phyloP scores from a whole-genome alignment of 441 rosid species.

The Capsella rubella region DNA sequence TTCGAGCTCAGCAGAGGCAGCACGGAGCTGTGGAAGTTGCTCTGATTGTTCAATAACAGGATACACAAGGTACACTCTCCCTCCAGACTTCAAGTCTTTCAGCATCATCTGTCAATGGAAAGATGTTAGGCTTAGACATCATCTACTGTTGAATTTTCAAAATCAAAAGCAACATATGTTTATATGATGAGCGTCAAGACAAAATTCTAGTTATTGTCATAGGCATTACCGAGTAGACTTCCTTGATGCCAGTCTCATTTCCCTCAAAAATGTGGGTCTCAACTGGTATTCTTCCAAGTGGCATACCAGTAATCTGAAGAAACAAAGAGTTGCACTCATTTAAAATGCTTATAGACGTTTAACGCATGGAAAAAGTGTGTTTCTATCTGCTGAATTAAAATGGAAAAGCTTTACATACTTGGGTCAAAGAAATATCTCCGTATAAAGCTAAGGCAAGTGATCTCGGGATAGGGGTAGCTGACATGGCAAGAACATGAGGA shows the following conservation, averaged over 20 bases:
- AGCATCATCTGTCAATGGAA: conserved; percentile 72
- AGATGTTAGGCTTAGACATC: conserved; percentile 16
- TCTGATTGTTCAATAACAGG: conserved; percentile 92
- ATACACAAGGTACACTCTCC: conserved; percentile 83
- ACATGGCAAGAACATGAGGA: conserved; percentile 95
- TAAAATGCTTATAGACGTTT: conserved; percentile 8
- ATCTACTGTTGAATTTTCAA: not conserved
- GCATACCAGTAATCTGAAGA: conserved; percentile 87
- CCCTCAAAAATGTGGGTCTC: conserved; percentile 78
- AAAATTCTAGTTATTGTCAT: conserved; percentile 24
- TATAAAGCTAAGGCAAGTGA: conserved; percentile 93
- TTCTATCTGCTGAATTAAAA: conserved; percentile 11
- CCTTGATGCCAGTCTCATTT: conserved; percentile 61
- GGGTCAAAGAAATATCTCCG: conserved; percentile 89
- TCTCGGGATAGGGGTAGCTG: conserved; percentile 98
- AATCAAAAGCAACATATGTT: conserved; percentile 5
- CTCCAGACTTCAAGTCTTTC: conserved; percentile 74
- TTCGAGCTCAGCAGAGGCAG: conserved; percentile 83
- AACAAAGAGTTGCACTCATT: conserved; percentile 29
- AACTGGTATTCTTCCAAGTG: conserved; percentile 93
- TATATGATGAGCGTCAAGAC: not conserved
- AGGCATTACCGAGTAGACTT: conserved; percentile 70
- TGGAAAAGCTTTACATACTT: conserved; percentile 53
- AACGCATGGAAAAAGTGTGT: conserved; percentile 24
- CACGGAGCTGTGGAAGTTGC: conserved; percentile 93